phyloP scores from a whole-genome alignment of 129 eudicot species.

The Solidago caesia region DNA sequence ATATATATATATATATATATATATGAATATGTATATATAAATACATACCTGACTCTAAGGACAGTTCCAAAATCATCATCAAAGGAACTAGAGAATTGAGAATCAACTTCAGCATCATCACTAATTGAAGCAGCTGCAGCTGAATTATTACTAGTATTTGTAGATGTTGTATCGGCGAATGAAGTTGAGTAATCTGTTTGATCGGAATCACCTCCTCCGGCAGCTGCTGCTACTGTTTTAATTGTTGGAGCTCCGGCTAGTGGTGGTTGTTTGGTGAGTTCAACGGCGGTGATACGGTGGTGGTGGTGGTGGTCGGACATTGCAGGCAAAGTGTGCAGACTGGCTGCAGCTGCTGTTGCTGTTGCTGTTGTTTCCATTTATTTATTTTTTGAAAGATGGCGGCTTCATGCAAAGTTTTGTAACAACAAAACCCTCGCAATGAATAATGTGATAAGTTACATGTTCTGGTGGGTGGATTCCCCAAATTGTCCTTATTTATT shows the following conservation, averaged over 20 bases:
- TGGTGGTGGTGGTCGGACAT: slow-evolving; percentile 22
- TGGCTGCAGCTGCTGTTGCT: neutral
- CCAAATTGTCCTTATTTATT: neutral
- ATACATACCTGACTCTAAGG: slow-evolving; percentile 54
- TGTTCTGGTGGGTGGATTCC: neutral
- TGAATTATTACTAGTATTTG: slow-evolving; percentile 42
- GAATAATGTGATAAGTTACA: too few species aligned
- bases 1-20: slow-evolving; percentile 6
- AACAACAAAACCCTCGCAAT: neutral
- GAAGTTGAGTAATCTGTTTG: slow-evolving; percentile 90
- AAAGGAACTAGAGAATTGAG: slow-evolving; percentile 43
- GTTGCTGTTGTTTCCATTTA: neutral
- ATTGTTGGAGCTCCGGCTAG: neutral
- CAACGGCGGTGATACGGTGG: slow-evolving; percentile 30
- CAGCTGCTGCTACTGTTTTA: too few species aligned
- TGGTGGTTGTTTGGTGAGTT: slow-evolving; percentile 10
- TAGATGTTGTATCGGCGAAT: slow-evolving; percentile 70
- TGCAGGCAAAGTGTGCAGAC: too few species aligned
- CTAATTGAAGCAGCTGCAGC: slow-evolving; percentile 21
- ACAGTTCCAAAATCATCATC: slow-evolving; percentile 52
- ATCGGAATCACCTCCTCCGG: slow-evolving; percentile 43
- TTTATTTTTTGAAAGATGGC: neutral
- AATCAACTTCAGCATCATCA: slow-evolving; percentile 80
- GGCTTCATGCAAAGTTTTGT: neutral
- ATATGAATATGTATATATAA: neutral